phyloP scores from a whole-genome alignment of 257 asterid species.

The Nicotiana otophora region DNA sequence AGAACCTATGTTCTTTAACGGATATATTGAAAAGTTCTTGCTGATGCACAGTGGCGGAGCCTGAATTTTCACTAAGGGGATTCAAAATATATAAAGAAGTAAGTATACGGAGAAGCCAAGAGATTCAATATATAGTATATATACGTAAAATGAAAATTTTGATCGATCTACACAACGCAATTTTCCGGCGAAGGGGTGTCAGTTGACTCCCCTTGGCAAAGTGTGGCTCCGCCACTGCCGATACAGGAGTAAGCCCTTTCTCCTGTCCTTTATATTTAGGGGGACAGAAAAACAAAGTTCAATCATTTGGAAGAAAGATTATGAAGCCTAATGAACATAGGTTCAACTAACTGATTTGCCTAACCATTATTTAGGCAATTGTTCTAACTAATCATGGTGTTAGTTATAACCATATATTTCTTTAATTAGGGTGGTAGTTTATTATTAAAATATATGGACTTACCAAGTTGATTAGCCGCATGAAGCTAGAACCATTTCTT shows the following conservation, averaged over 20 bases:
- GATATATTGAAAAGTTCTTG: background rate
- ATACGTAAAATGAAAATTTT: too few species aligned
- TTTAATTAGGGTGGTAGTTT: background rate
- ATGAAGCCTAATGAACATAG: background rate
- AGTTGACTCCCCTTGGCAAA: too few species aligned
- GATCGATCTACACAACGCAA: too few species aligned
- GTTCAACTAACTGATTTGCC: background rate
- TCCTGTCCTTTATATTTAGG: background rate
- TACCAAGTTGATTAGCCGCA: slow-evolving; percentile 37
- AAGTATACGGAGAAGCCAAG: too few species aligned
- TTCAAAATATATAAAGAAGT: too few species aligned
- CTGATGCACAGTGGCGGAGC: background rate
- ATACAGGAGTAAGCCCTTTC: background rate
- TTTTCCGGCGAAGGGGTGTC: too few species aligned
- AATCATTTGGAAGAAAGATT: background rate
- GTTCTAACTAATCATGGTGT: background rate
- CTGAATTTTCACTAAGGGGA: too few species aligned
- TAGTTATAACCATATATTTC: background rate
- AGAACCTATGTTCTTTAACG: background rate
- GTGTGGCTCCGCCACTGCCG: too few species aligned
- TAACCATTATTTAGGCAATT: background rate
- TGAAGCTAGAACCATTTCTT: slow-evolving; percentile 32
- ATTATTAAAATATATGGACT: slow-evolving; percentile 15
- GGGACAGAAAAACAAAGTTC: background rate
- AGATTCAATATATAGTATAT: too few species aligned